Conservation (phyloP, 2,329 filamentous ascomycete genomes). For the Huntiella omanensis region DNA sequence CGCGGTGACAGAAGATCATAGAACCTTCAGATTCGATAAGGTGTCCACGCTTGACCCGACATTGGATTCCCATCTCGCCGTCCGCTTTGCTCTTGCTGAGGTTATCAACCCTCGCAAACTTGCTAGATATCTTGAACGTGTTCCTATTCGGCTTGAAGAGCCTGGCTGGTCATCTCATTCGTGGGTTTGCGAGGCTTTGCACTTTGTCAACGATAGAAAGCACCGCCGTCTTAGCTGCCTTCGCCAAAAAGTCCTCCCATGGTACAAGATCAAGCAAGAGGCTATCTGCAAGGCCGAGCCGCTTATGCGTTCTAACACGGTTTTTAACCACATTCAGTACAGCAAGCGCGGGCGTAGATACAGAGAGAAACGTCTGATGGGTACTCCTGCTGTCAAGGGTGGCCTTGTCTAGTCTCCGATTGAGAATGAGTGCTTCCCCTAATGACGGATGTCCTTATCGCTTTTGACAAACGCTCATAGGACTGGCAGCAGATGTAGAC, state of each 20-base stretch:
- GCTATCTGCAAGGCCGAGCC: neutral
- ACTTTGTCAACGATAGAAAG: slow-evolving; percentile 3
- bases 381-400: too few species aligned
- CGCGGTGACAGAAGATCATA: neutral
- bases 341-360: neutral
- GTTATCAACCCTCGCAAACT: slow-evolving; percentile 3
- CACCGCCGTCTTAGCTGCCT: slow-evolving; percentile 1
- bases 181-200: slow-evolving; percentile 7
- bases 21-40: too few species aligned
- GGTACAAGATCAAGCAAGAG: slow-evolving; percentile 8
- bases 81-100: slow-evolving; percentile 7
- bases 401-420: too few species aligned
- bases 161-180: slow-evolving; percentile 4
- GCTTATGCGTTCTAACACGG: neutral
- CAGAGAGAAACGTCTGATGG: too few species aligned
- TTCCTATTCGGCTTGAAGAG: slow-evolving; percentile 1
- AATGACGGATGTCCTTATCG: too few species aligned
- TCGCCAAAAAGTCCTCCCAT: slow-evolving; percentile 4
- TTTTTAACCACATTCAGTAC: slow-evolving; percentile 1
- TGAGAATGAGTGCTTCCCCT: too few species aligned
- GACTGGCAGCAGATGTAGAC: too few species aligned
- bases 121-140: slow-evolving; percentile 1
- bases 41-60: neutral
- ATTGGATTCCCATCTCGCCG: slow-evolving; percentile 6
- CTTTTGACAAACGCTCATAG: too few species aligned